Conservation (phyloP, 228 moss, liverwort and hornwort species). For the Sphagnum fallax region DNA sequence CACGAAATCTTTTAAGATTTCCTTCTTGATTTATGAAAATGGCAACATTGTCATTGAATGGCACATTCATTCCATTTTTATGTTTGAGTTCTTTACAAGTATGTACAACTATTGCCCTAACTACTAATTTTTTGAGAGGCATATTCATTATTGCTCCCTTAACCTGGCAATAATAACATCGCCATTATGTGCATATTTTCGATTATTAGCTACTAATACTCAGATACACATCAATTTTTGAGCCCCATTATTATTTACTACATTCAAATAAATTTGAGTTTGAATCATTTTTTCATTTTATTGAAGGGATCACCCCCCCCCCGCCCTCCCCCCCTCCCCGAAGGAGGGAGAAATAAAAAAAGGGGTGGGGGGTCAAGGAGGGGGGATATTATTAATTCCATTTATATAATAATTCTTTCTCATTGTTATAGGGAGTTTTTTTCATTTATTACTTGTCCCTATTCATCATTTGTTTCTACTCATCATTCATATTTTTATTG, state of each 20-base stretch:
- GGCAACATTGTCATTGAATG: slow-evolving; percentile 13
- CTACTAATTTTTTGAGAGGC: slow-evolving; percentile 1
- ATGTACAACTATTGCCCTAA: slow-evolving; percentile 3
- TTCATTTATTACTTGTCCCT: no score
- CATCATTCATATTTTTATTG: no score
- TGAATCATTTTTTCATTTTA: neutral
- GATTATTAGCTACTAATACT: neutral
- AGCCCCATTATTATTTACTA: neutral
- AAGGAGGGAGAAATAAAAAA: no score
- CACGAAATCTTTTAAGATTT: slow-evolving; percentile 16
- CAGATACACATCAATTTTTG: slow-evolving; percentile 5
- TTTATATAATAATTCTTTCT: no score
- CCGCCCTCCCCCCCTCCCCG: no score
- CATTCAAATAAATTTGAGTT: neutral
- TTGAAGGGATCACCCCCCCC: neutral
- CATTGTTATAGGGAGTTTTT: no score
- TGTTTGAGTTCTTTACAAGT: slow-evolving; percentile 5
- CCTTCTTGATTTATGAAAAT: slow-evolving; percentile 19
- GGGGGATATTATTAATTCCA: no score
- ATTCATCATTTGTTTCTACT: no score
- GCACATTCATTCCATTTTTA: slow-evolving; percentile 1
- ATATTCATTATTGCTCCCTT: slow-evolving; percentile 4
- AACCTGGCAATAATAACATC: slow-evolving; percentile 5
- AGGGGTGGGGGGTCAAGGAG: no score
- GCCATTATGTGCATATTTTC: slow-evolving; percentile 1